phyloP scores from a whole-genome alignment of 2,329 filamentous ascomycete species.

The Beauveria sp. region DNA sequence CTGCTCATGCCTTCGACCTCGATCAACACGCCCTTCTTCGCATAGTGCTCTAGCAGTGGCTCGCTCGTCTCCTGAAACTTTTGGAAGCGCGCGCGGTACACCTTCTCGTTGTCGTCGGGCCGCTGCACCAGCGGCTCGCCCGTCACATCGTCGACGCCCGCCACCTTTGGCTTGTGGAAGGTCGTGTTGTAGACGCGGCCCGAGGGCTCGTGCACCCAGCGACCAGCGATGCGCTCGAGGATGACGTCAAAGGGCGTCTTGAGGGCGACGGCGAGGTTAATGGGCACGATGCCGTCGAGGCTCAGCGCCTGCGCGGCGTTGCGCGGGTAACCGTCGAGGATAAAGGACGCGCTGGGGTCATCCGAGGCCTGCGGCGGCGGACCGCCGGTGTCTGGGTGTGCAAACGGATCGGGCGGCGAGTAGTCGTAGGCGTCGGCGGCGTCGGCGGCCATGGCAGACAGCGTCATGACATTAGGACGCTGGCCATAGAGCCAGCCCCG shows the following conservation, averaged over 20 bases:
- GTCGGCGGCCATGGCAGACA: constrained; percentile 35
- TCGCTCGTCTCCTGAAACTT: constrained; percentile 84
- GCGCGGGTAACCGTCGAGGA: constrained; percentile 93
- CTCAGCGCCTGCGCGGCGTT: constrained; percentile 72
- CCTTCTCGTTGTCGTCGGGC: constrained; percentile 77
- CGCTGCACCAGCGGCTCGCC: constrained; percentile 79
- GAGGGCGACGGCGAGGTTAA: constrained; percentile 87
- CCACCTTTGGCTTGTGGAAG: constrained; percentile 77
- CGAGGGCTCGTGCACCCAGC: constrained; percentile 88
- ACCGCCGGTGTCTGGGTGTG: constrained; percentile 28
- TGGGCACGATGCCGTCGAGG: constrained; percentile 77
- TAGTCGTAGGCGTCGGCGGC: constrained; percentile 28
- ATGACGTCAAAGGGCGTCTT: constrained; percentile 82
- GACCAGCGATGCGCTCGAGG: constrained; percentile 78
- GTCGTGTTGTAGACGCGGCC: constrained; percentile 92
- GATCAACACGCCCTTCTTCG: constrained; percentile 73
- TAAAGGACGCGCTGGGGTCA: constrained; percentile 75
- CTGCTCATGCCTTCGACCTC: constrained; percentile 83
- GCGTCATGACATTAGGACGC: constrained; percentile 43
- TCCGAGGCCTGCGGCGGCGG: constrained; percentile 46
- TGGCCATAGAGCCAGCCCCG: constrained; percentile 70
- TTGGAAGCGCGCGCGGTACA: constrained; percentile 71
- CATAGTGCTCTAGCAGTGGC: constrained; percentile 83
- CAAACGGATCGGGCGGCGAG: constrained; percentile 29
- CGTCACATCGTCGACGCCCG: constrained; percentile 81